Conservation (phyloP, 1,284 basidiomycete species). For the Fomitopsis palustris region DNA sequence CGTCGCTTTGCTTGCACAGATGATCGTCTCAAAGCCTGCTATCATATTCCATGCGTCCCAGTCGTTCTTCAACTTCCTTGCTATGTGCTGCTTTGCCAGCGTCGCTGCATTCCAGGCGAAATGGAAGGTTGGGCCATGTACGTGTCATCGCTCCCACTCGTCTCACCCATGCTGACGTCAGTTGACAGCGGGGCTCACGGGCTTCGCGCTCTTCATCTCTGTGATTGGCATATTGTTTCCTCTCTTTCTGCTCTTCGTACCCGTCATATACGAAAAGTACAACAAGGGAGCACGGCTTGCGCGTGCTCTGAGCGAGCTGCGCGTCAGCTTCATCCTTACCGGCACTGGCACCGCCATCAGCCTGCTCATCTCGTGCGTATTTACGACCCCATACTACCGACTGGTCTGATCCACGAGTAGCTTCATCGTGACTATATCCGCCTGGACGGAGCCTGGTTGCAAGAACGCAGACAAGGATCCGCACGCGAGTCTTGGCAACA, state of each 20-base stretch:
- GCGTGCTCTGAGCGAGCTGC: conserved; percentile 74
- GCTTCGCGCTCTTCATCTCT: conserved; percentile 81
- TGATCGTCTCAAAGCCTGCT: conserved; percentile 80
- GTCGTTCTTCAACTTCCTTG: conserved; percentile 86
- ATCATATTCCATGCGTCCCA: conserved; percentile 72
- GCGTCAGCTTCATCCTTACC: conserved; percentile 78
- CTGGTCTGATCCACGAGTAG: neutral
- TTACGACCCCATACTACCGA: conserved; percentile 15
- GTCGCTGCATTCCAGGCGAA: conserved; percentile 85
- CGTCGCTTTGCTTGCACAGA: conserved; percentile 40
- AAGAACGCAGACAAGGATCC: conserved; percentile 67
- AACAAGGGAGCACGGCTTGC: conserved; percentile 75
- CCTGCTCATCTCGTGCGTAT: conserved; percentile 68
- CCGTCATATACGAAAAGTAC: conserved; percentile 84
- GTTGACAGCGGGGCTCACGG: conserved; percentile 72
- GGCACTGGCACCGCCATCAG: conserved; percentile 61
- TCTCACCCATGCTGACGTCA: conserved; percentile 9
- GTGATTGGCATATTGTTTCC: conserved; percentile 69
- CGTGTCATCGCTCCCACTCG: conserved; percentile 31
- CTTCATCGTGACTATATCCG: conserved; percentile 45
- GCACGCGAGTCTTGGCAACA: conserved; percentile 60
- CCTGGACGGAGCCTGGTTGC: conserved; percentile 81
- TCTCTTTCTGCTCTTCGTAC: conserved; percentile 68
- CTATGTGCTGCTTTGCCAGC: conserved; percentile 84
- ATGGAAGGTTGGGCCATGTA: conserved; percentile 80